Base-by-base conservation (phyloP, 1,284 basidiomycete genomes). In the Trametes polyzona region DNA sequence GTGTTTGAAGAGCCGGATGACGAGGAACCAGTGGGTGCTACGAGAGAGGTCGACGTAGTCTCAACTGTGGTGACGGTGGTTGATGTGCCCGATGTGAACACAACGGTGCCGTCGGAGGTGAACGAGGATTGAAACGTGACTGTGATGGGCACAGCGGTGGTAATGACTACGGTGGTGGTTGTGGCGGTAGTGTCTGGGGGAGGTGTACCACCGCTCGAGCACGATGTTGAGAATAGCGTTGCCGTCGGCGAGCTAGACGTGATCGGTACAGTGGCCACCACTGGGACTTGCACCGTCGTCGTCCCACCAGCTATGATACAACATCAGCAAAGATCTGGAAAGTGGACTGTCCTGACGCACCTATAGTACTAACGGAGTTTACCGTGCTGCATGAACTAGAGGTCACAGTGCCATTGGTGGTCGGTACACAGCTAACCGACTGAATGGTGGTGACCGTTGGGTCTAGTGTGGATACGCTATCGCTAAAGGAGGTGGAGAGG, bases 161-260 rank as follows among this genome's bases (percentile, higher is more conserved):
- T 52, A 19, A 36, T 19, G 17, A 43, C 41, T 5, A 32, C 29
- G 3, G 43, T 51, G 8, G 30, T 51, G 3, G 55, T 35, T 24
- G 54, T 51, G 16, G 47, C 23, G 21, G 55, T 11, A 14, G 55
- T 24, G 27, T 36, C 26, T 12, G 55, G 42, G 4, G 55, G 27
- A 1, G 41, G 30, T 11, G 12, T 43, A 52, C 27, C 43, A 59
- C 21, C n/a, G 23, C 44, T 52, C 7, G 66, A 37, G 17, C 67
- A 62, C 17, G 67, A 68, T 14, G 76, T 69, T 3, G 72, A 67
- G 61, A 73, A 81, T 29, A 78, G 63, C 2, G 78, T 79, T 9
- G 71, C 67, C 1, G 73, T 80, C 1, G 79, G 70, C 11, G 65
- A 61, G 12, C 68, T 65, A 14, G 67, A 56, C 11, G 64, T 68